Evolutionary conservation across 176 grass and related monocot genomes (phyloP), one percentile per base, ranked within the genome.

Genomic region (Oryza coarctata): DNA sequence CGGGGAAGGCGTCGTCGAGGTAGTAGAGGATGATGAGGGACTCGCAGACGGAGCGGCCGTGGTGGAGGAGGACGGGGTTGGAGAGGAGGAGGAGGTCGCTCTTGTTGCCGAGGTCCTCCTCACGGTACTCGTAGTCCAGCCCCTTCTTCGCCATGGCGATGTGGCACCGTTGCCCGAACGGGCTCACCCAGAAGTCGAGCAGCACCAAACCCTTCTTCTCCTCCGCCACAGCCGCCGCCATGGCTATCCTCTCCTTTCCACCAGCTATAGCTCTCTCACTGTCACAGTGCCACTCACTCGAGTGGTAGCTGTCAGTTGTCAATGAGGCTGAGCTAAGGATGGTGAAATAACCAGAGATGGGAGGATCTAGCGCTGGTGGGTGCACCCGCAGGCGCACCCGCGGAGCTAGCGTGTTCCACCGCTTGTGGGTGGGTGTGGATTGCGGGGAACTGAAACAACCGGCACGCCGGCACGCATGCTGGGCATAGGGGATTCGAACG

Each of bases 51-150:
- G 76, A 27, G 22, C 60, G 81, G 35, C 88, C 90, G 40, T 36
- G 72, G 75, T 96, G 90, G 52, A 96, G 34, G n/a, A 96, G 77
- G 8, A 97, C 15, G 1, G 94, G 94, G 77, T 97, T 97, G 82
- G 87, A 72, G 9, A 76, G 79, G 18, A 94, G 76, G 39, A 97
- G 78, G 34, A 92, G 85, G 27, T 89, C 84, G 78, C 94, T 89
- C 89, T 97, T 94, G 29, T 80, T 68, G 25, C 0, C 57, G 1
- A 89, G 83, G 44, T 79, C 52, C 81, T 92, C 67, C 65, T 94
- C 85, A 12, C 83, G 65, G 77, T 91, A 91, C 68, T 85, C 84
- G 69, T 89, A 90, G 1, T 68, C 2, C 0, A 92, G 73, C 2
- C 64, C 80, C 62, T 97, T 97, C 80, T 94, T 87, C 0, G 55